phyloP scores from a whole-genome alignment of 306 rosid species.

The Rubus idaeus region DNA sequence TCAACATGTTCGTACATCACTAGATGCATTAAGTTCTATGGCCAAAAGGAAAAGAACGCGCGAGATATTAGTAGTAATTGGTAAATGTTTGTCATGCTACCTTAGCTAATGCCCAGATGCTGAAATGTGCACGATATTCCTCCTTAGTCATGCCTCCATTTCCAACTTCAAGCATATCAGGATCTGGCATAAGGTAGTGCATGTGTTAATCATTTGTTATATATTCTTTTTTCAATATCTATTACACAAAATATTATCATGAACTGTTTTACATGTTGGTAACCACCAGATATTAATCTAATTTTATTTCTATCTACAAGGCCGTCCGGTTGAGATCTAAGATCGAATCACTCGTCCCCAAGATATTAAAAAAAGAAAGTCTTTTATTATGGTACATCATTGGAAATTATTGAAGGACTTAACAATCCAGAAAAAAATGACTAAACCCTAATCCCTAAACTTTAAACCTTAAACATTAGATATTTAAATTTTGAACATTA shows the following conservation, averaged over 20 bases:
- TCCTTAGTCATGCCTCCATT: conserved; percentile 75
- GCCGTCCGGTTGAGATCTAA: no score
- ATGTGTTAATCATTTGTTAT: background rate
- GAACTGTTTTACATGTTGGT: no score
- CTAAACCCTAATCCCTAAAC: background rate
- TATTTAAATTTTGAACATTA: conserved; percentile 10
- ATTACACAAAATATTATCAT: background rate
- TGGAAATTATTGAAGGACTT: no score
- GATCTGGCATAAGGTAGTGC: conserved; percentile 41
- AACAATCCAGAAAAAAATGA: no score
- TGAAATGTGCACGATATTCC: conserved; percentile 79
- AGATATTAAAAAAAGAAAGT: no score
- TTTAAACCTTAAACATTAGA: background rate
- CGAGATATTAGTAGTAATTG: background rate
- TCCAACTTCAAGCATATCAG: conserved; percentile 88
- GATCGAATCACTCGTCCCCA: no score
- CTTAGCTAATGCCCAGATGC: conserved; percentile 81
- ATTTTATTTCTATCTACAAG: no score
- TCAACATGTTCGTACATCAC: background rate
- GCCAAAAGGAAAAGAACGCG: background rate
- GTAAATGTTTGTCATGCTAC: conserved; percentile 24
- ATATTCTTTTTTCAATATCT: background rate
- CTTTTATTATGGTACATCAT: no score
- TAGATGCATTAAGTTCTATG: background rate
- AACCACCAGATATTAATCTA: no score